These are phyloP conservation scores for Colletotrichum phormii DNA, from an alignment of 2,329 filamentous ascomycete species.

Conservation along the genomic window DNA sequence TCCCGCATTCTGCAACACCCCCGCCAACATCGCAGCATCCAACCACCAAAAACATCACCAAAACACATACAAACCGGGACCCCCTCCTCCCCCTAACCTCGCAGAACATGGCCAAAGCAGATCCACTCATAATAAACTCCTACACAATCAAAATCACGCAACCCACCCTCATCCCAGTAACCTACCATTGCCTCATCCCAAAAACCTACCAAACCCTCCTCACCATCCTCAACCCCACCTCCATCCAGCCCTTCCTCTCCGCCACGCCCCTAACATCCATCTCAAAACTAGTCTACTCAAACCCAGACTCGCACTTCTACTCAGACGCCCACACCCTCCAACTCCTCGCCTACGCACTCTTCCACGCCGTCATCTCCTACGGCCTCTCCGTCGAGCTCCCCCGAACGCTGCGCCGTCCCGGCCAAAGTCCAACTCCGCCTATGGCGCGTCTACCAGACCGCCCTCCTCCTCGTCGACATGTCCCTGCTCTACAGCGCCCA, in stretches of 20 bases:
- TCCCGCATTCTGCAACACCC: neutral
- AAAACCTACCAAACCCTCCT: conserved; percentile 9
- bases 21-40: neutral
- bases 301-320: neutral
- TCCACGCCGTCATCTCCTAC: conserved; percentile 17
- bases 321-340: neutral
- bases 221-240: conserved; percentile 16
- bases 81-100: no score
- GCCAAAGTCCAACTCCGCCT: neutral
- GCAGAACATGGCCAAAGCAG: no score
- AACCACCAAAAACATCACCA: neutral
- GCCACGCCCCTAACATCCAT: conserved; percentile 5
- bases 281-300: neutral
- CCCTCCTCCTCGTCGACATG: conserved; percentile 17
- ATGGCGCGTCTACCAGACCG: conserved; percentile 21
- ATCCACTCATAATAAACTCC: neutral
- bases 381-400: conserved; percentile 17
- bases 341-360: conserved; percentile 18
- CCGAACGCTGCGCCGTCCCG: neutral
- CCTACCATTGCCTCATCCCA: conserved; percentile 8
- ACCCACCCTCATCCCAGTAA: neutral
- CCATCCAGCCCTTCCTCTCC: conserved; percentile 18
- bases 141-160: neutral
- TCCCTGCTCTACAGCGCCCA: conserved; percentile 17
- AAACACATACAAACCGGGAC: no score